These are phyloP conservation scores for Cryphonectria radicalis DNA, from an alignment of 2,329 filamentous ascomycete species.

Conservation along the genomic window DNA sequence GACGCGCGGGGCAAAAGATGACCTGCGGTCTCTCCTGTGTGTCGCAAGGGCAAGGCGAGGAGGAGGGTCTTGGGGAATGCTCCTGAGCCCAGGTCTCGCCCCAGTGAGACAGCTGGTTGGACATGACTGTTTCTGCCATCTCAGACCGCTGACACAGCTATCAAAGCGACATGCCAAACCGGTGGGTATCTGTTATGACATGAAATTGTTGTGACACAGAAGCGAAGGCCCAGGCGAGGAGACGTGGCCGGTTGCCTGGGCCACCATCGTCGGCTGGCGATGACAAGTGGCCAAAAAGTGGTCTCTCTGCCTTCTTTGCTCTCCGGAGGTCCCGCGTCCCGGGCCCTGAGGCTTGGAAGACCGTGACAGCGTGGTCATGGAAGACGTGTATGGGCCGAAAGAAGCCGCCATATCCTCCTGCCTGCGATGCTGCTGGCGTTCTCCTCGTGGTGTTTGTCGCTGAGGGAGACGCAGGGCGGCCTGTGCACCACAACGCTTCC, in stretches of 20 bases:
- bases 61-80: not conserved
- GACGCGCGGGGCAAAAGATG: slow-evolving; percentile 1
- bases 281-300: slow-evolving; percentile 1
- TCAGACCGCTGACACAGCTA: slow-evolving; percentile 23
- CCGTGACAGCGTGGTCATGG: not conserved
- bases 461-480: not conserved
- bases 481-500: slow-evolving; percentile 3
- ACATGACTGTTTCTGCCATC: slow-evolving; percentile 18
- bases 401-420: not conserved
- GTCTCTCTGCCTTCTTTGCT: not conserved
- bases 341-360: not conserved
- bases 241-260: not conserved
- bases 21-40: not conserved
- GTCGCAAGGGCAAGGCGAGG: not conserved
- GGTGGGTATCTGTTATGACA: slow-evolving; percentile 3
- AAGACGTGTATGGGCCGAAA: not conserved
- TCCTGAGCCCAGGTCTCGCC: slow-evolving; percentile 3
- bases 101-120: slow-evolving; percentile 10
- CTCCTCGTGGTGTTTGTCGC: not conserved
- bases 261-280: not conserved
- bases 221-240: slow-evolving; percentile 3
- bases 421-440: not conserved
- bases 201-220: slow-evolving; percentile 19
- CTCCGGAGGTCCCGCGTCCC: not conserved
- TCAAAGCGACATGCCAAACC: slow-evolving; percentile 15